Evolutionary conservation across 2,329 filamentous ascomycete species (phyloP), one percentile per base, ranked within the genome.

Genomic region (Calonectria ilicicola): DNA sequence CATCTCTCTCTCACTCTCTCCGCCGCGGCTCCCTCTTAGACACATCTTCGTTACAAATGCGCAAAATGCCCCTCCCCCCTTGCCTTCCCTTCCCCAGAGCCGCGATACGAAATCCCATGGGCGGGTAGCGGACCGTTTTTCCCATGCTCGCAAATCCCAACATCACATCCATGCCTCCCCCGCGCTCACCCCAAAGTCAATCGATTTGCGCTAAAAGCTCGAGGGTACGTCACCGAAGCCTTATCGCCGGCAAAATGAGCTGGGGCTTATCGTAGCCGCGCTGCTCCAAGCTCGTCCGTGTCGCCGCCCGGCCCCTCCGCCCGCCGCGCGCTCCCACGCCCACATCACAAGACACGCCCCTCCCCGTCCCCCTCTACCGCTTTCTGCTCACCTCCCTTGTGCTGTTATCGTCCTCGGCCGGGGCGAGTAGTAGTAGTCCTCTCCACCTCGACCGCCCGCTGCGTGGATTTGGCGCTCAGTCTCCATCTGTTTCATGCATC

Each of bases 191-290:
- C 46, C 63, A 51, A 65, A 49, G 63, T n/a, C 46, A 51, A 51
- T 63, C 58, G 47, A 65, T 44, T 32, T 47, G 53, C 53, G 51
- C 35, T 15, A 42, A 12, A 9, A 29, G 32, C 23, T 46, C 64
- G 29, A 40, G 23, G 15, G 42, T 69, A 79, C 77, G 77, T 79
- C 77, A 79, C 77, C 73, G 75, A 79, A 75, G 76, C 74, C 77
- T 79, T 79, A 79, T 79, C 77, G 72, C 60, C 17, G 53, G 38
- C 32, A 56, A 26, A 46, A 60, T 47, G 44, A 60, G 40, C 69
- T 71, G 53, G 49, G 65, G 60, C 77, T 79, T 79, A 79, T 79
- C 77, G 77, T 79, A 79, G 77, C 77, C 77, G 77, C 77, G 77
- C 77, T 79, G 49, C 27, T 27, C 56, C 47, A 38, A 65, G 23